Conservation (phyloP, 192 early-diverging fungal genomes). For the Martensiomyces pterosporus region DNA sequence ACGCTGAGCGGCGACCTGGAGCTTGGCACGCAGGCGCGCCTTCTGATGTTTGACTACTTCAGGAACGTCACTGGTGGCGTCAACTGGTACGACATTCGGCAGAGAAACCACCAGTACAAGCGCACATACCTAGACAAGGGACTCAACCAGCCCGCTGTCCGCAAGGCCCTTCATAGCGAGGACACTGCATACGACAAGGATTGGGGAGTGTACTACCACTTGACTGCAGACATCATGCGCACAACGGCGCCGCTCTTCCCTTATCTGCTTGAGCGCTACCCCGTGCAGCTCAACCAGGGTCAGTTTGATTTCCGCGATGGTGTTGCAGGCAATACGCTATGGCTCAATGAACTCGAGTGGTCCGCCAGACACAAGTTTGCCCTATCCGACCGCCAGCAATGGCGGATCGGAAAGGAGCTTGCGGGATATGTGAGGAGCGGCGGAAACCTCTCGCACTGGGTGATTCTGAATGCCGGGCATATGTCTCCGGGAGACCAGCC, state of each 20-base stretch:
- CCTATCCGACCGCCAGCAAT: conserved; percentile 51
- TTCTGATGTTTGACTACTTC: conserved; percentile 61
- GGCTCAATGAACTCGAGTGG: conserved; percentile 64
- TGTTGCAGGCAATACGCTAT: conserved; percentile 57
- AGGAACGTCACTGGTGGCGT: conserved; percentile 63
- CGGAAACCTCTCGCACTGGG: conserved; percentile 53
- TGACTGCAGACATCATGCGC: conserved; percentile 66
- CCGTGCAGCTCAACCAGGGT: conserved; percentile 68
- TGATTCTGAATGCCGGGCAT: conserved; percentile 70
- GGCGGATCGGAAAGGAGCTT: conserved; percentile 35
- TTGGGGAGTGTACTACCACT: conserved; percentile 47
- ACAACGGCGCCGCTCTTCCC: conserved; percentile 54
- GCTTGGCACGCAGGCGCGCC: conserved; percentile 46
- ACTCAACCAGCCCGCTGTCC: conserved; percentile 53
- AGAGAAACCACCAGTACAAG: conserved; percentile 58
- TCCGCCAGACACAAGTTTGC: conserved; percentile 43
- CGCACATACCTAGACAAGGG: conserved; percentile 59
- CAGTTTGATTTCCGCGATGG: conserved; percentile 85
- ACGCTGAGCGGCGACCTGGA: conserved; percentile 48
- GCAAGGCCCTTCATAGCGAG: conserved; percentile 58
- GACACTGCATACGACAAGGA: conserved; percentile 51
- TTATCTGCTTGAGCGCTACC: conserved; percentile 52
- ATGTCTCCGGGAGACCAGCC: conserved; percentile 68
- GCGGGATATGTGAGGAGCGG: conserved; percentile 61
- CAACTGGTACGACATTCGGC: conserved; percentile 77